Base-by-base conservation (phyloP, 179 eudicot species). In the Amaranthus tricolor region DNA sequence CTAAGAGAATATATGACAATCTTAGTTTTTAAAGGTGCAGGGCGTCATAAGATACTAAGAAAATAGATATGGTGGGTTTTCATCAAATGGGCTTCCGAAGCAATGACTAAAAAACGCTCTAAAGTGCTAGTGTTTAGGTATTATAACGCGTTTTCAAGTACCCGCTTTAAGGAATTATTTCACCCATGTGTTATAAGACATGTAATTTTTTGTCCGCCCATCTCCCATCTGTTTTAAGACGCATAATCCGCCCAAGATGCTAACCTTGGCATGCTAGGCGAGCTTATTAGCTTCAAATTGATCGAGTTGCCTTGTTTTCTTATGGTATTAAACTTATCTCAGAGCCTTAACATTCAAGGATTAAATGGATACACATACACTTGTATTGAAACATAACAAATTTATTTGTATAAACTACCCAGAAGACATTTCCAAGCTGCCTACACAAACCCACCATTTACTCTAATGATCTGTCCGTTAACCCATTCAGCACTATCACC, bases 401-500 rank as follows among this genome's bases (percentile, higher is more conserved):
- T 51, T 17, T 62, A 19, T 54, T 74, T 31, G 53, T 55, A 31
- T 1, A 31, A 31, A 31, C 40, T 2, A 31, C 40, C 7, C 5
- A 9, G 65, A 47, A 24, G 10, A 0, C 24, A 24, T 24, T 24
- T 24, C 24, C 24, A 24, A 31, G 40, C 40, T 31, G 40, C 40
- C 48, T 55, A 80, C 7, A 72, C 67, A 45, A 72, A 74, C 19
- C 94, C 92, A 12, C 97, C 94, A 44, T 91, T 91, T 63, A 65
- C 97, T 31, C 40, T 77, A 57, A 91, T 74, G 24, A 88, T 71
- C 51, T 91, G 97, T 0, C 94, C 97, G 45, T 91, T 90, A 3
- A 87, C 80, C 95, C 91, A 91, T 73, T 85, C 91, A 16, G 84
- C 86, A 12, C 81, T 74, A 51, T 91, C 97, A 50, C 88, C 73